Conservation (phyloP, 1,284 basidiomycete species). For the Ceratorhiza oryzae-sativae region DNA sequence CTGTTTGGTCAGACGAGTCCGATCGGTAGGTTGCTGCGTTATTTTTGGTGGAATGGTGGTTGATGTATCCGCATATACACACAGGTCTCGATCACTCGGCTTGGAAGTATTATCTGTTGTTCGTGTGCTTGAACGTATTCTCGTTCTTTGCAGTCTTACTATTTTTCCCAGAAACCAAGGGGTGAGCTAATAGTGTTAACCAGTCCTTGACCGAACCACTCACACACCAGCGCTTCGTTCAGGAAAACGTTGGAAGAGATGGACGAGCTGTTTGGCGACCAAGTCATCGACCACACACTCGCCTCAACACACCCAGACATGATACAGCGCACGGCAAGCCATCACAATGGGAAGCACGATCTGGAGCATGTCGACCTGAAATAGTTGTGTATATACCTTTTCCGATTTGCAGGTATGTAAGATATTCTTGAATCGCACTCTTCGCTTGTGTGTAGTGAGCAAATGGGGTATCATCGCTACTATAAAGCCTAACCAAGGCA, state of each 20-base stretch:
- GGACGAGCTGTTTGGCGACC: constrained; percentile 31
- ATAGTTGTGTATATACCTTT: not conserved
- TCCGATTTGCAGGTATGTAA: not conserved
- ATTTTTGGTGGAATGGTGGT: too few species aligned
- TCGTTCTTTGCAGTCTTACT: constrained; percentile 33
- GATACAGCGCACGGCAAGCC: not conserved
- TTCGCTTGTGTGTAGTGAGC: not conserved
- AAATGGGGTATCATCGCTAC: not conserved
- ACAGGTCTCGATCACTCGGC: constrained; percentile 24
- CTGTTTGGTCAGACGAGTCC: constrained; percentile 35
- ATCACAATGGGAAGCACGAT: not conserved
- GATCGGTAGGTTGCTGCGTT: constrained; percentile 9
- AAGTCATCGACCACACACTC: constrained; percentile 27
- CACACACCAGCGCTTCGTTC: too few species aligned
- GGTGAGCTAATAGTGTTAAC: not conserved
- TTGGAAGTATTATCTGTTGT: constrained; percentile 29
- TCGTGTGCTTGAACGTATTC: constrained; percentile 31
- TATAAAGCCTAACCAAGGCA: not conserved
- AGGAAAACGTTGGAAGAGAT: constrained; percentile 30
- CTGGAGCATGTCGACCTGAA: not conserved
- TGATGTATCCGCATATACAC: not conserved
- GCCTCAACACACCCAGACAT: not conserved
- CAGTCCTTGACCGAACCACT: not conserved
- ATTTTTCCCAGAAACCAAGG: constrained; percentile 34
- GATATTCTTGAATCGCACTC: not conserved